Base-by-base conservation (phyloP, 345 rosid genomes). In the Heritiera fomes region DNA sequence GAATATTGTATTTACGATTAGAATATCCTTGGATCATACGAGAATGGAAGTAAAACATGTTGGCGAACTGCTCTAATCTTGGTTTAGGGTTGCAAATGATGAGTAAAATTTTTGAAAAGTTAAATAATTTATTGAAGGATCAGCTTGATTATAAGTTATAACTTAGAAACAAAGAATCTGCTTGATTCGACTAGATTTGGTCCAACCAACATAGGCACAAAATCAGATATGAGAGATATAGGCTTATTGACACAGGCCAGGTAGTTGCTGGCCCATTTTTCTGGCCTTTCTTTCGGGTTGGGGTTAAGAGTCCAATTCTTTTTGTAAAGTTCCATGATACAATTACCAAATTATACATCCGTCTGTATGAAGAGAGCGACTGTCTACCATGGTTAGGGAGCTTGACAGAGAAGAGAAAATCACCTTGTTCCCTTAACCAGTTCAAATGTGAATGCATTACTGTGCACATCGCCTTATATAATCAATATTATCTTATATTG, bases 401-500 rank as follows among this genome's bases (percentile, higher is more conserved):
- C 58, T 30, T 28, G 74, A 40, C 1, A 47, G 7, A 4, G 43
- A 49, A 49, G 12, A 14, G 7, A 43, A 30, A 7, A 50, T 56
- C 2, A 28, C 58, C 41, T 50, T 50, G 23, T 30, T 50, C 6
- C 38, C 11, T 71, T 17, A 3, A 41, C 46, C 28, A 50, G 11
- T 60, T 56, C 49, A 71, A 71, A 78, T 77, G 82, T 75, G 84
- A 83, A 79, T 61, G 56, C 78, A 82, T 23, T 11, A 11, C 38
- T 8, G 50, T 75, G 40, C 13, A 69, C 38, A 74, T 2, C 45
- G 34, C 63, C 81, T 50, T 55, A 73, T 53, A 56, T 62, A 77
- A n/a, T 59, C 23, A 61, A 0, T 17, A 40, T 61, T 11, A 4
- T 66, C 28, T 11, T 64, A 38, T 70, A 74, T 60, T 47, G 20